Percentiles rank a stretch among this genome's conserved stretches.
These are phyloP conservation scores for Aspergillus carbonarius DNA, from an alignment of 2,329 filamentous ascomycete genomes.

Conservation along the genomic window DNA sequence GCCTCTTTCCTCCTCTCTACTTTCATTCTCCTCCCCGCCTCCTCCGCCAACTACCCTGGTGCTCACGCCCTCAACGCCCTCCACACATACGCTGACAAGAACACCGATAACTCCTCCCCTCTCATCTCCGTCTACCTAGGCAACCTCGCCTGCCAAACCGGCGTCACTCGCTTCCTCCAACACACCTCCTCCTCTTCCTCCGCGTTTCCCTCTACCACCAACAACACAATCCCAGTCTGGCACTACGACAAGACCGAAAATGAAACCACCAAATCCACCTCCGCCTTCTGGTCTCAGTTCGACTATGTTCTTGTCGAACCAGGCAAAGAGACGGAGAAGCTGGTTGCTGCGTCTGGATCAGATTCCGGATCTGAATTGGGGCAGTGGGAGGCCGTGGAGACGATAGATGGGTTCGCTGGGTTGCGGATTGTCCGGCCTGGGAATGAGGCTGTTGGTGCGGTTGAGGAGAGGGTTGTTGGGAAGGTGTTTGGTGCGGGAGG, in stretches of 20 bases:
- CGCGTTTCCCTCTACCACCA: not conserved
- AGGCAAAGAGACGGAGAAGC: conserved; percentile 20
- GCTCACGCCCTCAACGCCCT: conserved; percentile 67
- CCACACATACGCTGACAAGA: conserved; percentile 32
- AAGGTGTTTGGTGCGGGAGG: conserved; percentile 34
- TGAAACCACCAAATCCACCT: conserved; percentile 46
- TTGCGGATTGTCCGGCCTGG: conserved; percentile 50
- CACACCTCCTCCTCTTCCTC: conserved; percentile 20
- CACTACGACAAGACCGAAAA: conserved; percentile 62
- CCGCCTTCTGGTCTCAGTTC: conserved; percentile 58
- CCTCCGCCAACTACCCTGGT: conserved; percentile 90
- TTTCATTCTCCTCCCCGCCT: conserved; percentile 73
- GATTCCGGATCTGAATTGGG: conserved; percentile 31
- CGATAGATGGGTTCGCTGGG: conserved; percentile 53
- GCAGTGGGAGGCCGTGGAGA: conserved; percentile 53
- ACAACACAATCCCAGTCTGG: conserved; percentile 41
- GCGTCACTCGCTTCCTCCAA: conserved; percentile 61
- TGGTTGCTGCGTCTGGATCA: conserved; percentile 38
- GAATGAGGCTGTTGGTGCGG: conserved; percentile 20
- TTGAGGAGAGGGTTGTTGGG: conserved; percentile 38
- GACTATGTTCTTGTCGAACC: conserved; percentile 59
- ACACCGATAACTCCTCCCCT: not conserved
- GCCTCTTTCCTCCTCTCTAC: conserved; percentile 61
- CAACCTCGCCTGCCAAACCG: conserved; percentile 63
- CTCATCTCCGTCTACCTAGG: conserved; percentile 53